These are phyloP conservation scores for Naganishia sp. DNA, from an alignment of 1,284 basidiomycete species.

Conservation along the genomic window DNA sequence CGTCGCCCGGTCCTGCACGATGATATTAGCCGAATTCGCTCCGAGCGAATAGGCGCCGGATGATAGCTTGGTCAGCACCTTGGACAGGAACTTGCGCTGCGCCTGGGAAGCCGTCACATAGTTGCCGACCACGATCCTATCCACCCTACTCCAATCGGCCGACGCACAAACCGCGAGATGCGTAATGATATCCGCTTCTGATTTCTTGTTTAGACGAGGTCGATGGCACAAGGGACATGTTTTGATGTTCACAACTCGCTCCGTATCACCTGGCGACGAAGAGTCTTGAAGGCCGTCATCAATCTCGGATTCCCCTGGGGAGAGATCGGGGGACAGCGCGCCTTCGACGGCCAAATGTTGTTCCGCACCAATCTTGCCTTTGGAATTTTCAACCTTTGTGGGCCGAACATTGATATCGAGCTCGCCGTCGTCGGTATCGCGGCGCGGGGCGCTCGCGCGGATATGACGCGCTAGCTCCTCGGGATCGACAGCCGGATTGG, in stretches of 20 bases:
- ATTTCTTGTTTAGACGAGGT: constrained; percentile 77
- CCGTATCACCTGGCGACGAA: constrained; percentile 60
- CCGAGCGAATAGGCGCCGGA: constrained; percentile 85
- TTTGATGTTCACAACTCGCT: constrained; percentile 92
- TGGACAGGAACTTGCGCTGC: constrained; percentile 94
- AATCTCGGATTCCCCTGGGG: constrained; percentile 52
- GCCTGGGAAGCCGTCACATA: constrained; percentile 95
- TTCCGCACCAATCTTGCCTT: constrained; percentile 16
- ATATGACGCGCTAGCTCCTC: constrained; percentile 46
- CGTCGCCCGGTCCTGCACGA: constrained; percentile 86
- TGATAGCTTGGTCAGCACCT: constrained; percentile 79
- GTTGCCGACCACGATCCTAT: constrained; percentile 86
- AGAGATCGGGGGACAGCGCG: constrained; percentile 23
- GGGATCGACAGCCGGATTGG: constrained; percentile 42
- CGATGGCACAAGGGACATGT: constrained; percentile 92
- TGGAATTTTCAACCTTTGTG: neutral
- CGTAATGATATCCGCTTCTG: constrained; percentile 89
- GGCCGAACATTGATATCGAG: constrained; percentile 32
- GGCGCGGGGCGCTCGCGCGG: constrained; percentile 35
- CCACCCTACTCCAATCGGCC: constrained; percentile 85
- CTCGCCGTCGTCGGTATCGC: constrained; percentile 21
- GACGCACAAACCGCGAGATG: constrained; percentile 92
- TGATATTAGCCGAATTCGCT: constrained; percentile 84
- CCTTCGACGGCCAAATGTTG: constrained; percentile 23
- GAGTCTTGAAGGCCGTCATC: constrained; percentile 50